Base-by-base conservation (phyloP, 1,284 basidiomycete species). In the Earliella scabrosa region DNA sequence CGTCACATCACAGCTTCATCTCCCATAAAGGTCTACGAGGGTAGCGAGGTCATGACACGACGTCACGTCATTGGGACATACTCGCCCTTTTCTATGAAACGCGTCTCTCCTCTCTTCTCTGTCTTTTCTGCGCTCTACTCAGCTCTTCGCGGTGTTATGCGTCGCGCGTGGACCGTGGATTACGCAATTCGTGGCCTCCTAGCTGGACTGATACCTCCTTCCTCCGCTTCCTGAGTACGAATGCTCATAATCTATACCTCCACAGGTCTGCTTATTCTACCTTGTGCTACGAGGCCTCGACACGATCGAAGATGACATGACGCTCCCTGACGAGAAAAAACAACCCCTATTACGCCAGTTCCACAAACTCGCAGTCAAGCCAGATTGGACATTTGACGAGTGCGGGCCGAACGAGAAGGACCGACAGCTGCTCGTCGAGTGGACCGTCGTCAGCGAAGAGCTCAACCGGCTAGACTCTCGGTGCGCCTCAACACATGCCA, bases 241-340 rank as follows among this genome's bases (percentile, higher is more conserved):
- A 63, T 14, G 18, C 13, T 50, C 13, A n/a, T n/a, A n/a, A n/a
- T n/a, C n/a, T n/a, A 20, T 16, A 2, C 21, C 13, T n/a, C n/a
- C n/a, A 40, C 65, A 96, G 94, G 87, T 98, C 62, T 95, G 93
- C 72, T 74, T 99, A 59, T 99, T 98, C 76, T 99, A 99, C 75
- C 85, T 99, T 49, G 91, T 97, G 4, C 83, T 99, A 6, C 87
- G 97, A 24, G 97, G 87, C 1, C 78, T 99, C 29, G 97, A 99
- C 75, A 99, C 97, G 11, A 85, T 99, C 58, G 97, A 99, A 73
- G 97, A 99, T 72, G 97, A 99, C 77, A 99, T 98, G 95, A 93
- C 95, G 2, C 85, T 99, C 55, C 82, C 92, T 1, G 90, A 95
- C 72, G 78, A 87, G 11, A 75, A 88, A 64, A 99, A 99, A 72